Base-by-base conservation (phyloP, 1,284 basidiomycete genomes). In the Apiotrichum montevideense region DNA sequence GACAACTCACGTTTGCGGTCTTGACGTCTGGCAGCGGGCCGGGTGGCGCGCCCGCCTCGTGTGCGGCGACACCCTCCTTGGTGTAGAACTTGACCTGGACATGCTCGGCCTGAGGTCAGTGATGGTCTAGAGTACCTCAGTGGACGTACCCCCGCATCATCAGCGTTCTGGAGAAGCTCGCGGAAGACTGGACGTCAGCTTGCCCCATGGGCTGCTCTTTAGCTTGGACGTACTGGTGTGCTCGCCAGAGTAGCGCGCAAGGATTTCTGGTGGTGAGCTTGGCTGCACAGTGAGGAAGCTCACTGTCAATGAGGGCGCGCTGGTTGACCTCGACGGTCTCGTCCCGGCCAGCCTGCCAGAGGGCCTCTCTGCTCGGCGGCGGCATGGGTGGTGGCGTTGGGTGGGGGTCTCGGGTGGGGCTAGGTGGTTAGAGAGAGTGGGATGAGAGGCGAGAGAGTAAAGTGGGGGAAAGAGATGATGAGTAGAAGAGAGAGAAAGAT, bases 241-340 rank as follows among this genome's bases (percentile, higher is more conserved):
- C 77, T 97, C 93, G 54, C 90, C 94, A 29, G 89, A 90, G 73
- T 98, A 98, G 46, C 95, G 82, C 15, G 94, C 90, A 29, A 97
- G 83, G 42, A 95, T 90, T 64, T 80, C 74, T 76, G 66, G 9
- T 15, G 41, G 29, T 11, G 13, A 46, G 13, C 37, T 9, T 49
- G 14, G 10, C 3, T 13, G 0, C 1, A 13, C 0, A 3, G 29
- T 29, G 29, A 29, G 46, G 4, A 11, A 37, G 39, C 67, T 67
- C 57, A 77, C 90, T 93, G 79, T 94, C 90, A 57, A 95, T 93
- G 52, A 95, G 80, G 8, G 90, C 91, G 32, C 94, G 83, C 76
- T 98, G 95, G 73, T 98, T 97, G 54, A 98, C 94, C 69, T 94
- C 89, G 3, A 96, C 75, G 1, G 72, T 72, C 61, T 77, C 75